Evolutionary conservation across 108 stramenopile genomes (phyloP).

Genomic region (Pelagomonas calceolata): DNA sequence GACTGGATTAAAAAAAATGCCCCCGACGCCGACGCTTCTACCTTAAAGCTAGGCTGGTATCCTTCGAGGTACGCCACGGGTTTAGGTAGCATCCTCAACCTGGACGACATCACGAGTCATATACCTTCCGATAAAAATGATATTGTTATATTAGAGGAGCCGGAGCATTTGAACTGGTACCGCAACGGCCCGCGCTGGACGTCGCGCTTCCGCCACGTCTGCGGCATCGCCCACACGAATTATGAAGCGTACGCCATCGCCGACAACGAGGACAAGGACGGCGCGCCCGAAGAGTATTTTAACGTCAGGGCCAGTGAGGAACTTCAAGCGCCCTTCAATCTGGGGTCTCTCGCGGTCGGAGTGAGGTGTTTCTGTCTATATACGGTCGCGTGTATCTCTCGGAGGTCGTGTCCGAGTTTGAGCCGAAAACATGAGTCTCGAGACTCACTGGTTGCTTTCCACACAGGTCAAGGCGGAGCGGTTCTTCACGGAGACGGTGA

Average conservation of each 20-base stretch:
- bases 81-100: constrained; percentile 70
- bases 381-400: too few species aligned
- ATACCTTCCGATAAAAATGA: constrained; percentile 69
- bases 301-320: too few species aligned
- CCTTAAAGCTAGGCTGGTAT: constrained; percentile 56
- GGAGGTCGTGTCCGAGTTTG: too few species aligned
- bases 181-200: constrained; percentile 54
- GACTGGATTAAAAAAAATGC: constrained; percentile 52
- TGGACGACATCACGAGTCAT: constrained; percentile 57
- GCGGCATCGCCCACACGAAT: constrained; percentile 83
- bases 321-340: too few species aligned
- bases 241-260: constrained; percentile 68
- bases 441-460: too few species aligned
- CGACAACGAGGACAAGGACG: too few species aligned
- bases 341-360: too few species aligned
- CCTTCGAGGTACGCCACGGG: constrained; percentile 51
- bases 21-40: constrained; percentile 23
- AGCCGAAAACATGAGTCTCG: too few species aligned
- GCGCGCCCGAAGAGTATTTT: too few species aligned
- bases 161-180: constrained; percentile 87
- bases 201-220: constrained; percentile 69
- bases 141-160: constrained; percentile 80
- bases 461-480: neutral
- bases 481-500: constrained; percentile 37
- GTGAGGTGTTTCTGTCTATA: too few species aligned